Base-by-base conservation (phyloP, 2,329 filamentous ascomycete species). In the Aspergillus oerlinghausenensis region DNA sequence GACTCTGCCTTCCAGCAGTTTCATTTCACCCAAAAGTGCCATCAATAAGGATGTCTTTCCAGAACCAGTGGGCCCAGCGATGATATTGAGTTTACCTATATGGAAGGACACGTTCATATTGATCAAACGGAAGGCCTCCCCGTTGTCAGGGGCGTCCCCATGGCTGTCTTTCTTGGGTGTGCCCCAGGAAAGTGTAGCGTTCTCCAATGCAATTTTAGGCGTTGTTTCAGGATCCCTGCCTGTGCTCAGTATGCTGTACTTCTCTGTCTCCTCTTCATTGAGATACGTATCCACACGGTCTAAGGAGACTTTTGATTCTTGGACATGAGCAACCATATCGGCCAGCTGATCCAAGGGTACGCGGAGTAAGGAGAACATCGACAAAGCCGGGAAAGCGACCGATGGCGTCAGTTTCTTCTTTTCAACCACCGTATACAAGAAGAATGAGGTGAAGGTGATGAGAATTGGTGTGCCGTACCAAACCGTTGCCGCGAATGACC, bases 311-410 rank as follows among this genome's bases (percentile, higher is more conserved):
- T 96, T 96, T 25, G 92, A 90, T 75, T 99, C 94, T 76, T 97
- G 92, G 3, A 99, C 92, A 75, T 97, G 94, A 10, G 94, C 94
- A 69, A 97, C 88, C 94, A 99, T 99, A 74, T 99, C 94, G 51
- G 94, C 94, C 54, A 99, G 82, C 75, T 97, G 93, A 72, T 99
- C 94, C 49, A 99, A 80, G 4, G 94, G 94, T 53, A 97, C 90
- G 50, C 94, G 88, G 14, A 99, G 85, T 43, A 99, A 85, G 71
- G 92, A 92, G 73, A 99, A 99, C 62, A 99, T 86, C 0, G 94
- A 97, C 54, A 99, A 87, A 40, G 94, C 92, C 1, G 94, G 97
- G 75, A 99, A 99, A 3, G 94, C 94, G 59, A 97, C 82, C 0
- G 94, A 97, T 0, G 94, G 93, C 52, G 94, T 88, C 54, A 99